Percentiles rank a stretch among this genome's conserved stretches.
Evolutionary conservation across 768 basidiomycete genomes (phyloP).

Genomic region (Mycena galopus): DNA sequence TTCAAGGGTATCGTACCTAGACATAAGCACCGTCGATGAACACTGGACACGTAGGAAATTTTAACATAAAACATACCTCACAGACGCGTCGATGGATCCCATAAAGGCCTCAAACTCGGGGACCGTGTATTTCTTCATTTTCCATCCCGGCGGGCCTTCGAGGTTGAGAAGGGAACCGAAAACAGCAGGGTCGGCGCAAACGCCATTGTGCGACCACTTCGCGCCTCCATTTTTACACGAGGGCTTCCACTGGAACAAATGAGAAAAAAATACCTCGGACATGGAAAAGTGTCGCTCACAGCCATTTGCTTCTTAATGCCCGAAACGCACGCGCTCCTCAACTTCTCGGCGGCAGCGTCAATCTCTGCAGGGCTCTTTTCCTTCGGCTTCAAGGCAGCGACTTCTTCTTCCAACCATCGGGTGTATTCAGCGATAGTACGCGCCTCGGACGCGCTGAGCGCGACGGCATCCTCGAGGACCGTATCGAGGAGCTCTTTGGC

Average conservation of each 20-base stretch:
- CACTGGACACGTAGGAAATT: background rate
- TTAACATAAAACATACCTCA: slow-evolving; percentile 42
- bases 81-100: slow-evolving; percentile 46
- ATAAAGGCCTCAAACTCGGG: slow-evolving; percentile 43
- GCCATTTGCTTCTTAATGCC: slow-evolving; percentile 61
- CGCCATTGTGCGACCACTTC: slow-evolving; percentile 59
- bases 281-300: slow-evolving; percentile 37
- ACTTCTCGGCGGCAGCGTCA: slow-evolving; percentile 50
- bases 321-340: slow-evolving; percentile 53
- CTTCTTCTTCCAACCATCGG: slow-evolving; percentile 27
- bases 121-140: slow-evolving; percentile 52
- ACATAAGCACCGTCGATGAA: background rate
- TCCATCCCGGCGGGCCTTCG: slow-evolving; percentile 54
- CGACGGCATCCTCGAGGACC: slow-evolving; percentile 48
- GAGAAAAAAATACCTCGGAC: background rate
- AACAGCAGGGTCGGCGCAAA: slow-evolving; percentile 54
- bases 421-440: slow-evolving; percentile 41
- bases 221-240: slow-evolving; percentile 53
- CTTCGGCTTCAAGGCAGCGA: slow-evolving; percentile 42
- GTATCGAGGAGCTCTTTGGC: slow-evolving; percentile 48
- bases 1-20: slow-evolving; percentile 49
- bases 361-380: slow-evolving; percentile 44
- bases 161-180: slow-evolving; percentile 54
- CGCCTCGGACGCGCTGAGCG: slow-evolving; percentile 45
- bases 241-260: slow-evolving; percentile 50